A percentile compares a stretch with the other conserved stretches of the same genome.
phyloP scores from a whole-genome alignment of 2,329 filamentous ascomycete genomes.

The Bimuria novae-zelandiae region DNA sequence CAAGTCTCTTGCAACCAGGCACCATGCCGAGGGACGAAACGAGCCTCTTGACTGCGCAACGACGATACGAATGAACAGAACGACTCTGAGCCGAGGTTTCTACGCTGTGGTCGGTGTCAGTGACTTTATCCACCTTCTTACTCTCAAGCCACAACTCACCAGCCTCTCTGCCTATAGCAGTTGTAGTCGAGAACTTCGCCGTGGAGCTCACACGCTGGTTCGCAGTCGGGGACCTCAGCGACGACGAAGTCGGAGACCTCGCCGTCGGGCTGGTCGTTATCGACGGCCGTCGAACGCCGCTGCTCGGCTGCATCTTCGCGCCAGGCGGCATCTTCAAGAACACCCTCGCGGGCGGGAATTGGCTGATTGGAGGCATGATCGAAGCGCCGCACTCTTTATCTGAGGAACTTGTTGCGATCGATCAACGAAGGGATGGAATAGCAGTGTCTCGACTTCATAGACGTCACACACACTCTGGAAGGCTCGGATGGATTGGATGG shows the following conservation, averaged over 20 bases:
- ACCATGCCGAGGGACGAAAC: no score
- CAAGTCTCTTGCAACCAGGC: no score
- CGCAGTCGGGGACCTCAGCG: conserved; percentile 30
- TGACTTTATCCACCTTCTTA: no score
- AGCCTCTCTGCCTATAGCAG: conserved; percentile 20
- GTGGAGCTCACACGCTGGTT: conserved; percentile 33
- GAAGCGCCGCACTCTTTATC: neutral
- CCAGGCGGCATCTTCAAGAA: conserved; percentile 28
- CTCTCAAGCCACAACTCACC: conserved; percentile 5
- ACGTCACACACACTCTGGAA: no score
- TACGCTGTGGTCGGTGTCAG: neutral
- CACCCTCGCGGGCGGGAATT: conserved; percentile 39
- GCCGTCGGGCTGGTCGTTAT: conserved; percentile 12
- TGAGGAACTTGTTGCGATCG: conserved; percentile 3
- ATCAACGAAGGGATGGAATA: conserved; percentile 2
- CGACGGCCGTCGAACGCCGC: conserved; percentile 13
- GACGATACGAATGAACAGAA: no score
- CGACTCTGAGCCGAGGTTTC: neutral
- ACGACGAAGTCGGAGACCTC: conserved; percentile 9
- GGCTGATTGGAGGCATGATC: conserved; percentile 38
- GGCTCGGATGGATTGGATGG: no score
- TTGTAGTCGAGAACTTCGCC: conserved; percentile 26
- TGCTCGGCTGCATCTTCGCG: neutral
- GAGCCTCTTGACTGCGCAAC: no score
- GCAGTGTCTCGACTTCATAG: conserved; percentile 2